phyloP scores from a whole-genome alignment of 345 rosid species.

The Aquilaria malaccensis region DNA sequence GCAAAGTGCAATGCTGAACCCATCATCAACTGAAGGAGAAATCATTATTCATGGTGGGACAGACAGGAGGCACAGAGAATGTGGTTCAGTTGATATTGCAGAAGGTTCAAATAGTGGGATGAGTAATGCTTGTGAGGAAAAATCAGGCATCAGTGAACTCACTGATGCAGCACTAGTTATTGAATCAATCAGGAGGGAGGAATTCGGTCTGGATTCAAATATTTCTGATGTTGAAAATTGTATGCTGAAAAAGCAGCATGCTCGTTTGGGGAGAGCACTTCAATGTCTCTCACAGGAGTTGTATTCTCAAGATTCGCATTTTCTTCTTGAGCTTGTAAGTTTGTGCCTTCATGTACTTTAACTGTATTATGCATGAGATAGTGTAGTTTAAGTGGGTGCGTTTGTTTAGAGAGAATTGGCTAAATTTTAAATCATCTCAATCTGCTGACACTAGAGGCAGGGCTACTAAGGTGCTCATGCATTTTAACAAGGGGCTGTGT shows the following conservation, averaged over 20 bases:
- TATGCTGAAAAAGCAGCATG: constrained; percentile 91
- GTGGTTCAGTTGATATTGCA: constrained; percentile 14
- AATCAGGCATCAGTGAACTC: constrained; percentile 19
- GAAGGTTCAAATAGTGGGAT: constrained; percentile 25
- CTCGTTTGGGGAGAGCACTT: constrained; percentile 97
- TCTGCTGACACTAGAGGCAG: too few species aligned
- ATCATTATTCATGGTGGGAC: constrained; percentile 12
- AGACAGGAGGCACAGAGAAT: constrained; percentile 19
- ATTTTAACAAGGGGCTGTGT: too few species aligned
- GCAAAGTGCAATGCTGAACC: constrained; percentile 21
- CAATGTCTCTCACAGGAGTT: constrained; percentile 96
- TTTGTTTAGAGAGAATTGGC: too few species aligned
- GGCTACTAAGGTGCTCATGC: too few species aligned
- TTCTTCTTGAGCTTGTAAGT: constrained; percentile 96
- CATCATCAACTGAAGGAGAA: constrained; percentile 18
- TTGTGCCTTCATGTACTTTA: too few species aligned
- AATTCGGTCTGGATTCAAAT: constrained; percentile 74
- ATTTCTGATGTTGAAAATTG: constrained; percentile 55
- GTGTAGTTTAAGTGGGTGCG: too few species aligned
- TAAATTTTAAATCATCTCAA: too few species aligned
- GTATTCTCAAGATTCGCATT: constrained; percentile 97
- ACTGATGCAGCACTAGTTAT: constrained; percentile 43
- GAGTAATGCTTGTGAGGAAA: constrained; percentile 15
- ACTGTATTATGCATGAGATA: too few species aligned
- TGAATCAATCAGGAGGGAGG: constrained; percentile 78